Percentiles rank a stretch among this genome's conserved stretches.
These are phyloP conservation scores for Kodamaea kakaduensis DNA, from an alignment of 805 yeast genomes.

Conservation along the genomic window DNA sequence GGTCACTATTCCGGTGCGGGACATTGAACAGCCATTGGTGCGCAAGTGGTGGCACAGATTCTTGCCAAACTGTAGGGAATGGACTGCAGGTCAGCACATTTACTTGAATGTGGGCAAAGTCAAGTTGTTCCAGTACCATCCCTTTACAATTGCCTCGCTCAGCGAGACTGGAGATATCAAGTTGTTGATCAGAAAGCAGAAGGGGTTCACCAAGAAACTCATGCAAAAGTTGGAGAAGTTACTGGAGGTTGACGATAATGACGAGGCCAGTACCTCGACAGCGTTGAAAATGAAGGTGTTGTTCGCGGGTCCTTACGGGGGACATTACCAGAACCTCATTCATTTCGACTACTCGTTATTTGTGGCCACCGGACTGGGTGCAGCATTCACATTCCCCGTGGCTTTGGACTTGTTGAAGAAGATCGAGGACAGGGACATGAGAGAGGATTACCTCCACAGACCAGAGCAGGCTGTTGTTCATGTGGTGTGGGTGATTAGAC, in stretches of 20 bases:
- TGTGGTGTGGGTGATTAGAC: slow-evolving; percentile 32
- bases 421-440: slow-evolving; percentile 22
- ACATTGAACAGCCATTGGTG: slow-evolving; percentile 12
- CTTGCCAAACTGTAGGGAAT: slow-evolving; percentile 36
- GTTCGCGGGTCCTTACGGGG: slow-evolving; percentile 48
- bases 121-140: slow-evolving; percentile 40
- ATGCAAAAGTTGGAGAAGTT: slow-evolving; percentile 23
- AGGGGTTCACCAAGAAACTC: slow-evolving; percentile 42
- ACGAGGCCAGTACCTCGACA: slow-evolving; percentile 3
- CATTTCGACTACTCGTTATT: slow-evolving; percentile 40
- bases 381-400: slow-evolving; percentile 43
- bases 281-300: slow-evolving; percentile 28
- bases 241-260: slow-evolving; percentile 15
- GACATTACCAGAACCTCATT: slow-evolving; percentile 35
- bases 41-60: slow-evolving; percentile 25
- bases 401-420: slow-evolving; percentile 37
- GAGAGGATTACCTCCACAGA: slow-evolving; percentile 30
- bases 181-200: slow-evolving; percentile 36
- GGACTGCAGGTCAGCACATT: slow-evolving; percentile 50
- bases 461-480: slow-evolving; percentile 24
- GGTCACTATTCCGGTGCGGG: slow-evolving; percentile 34
- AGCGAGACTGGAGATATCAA: slow-evolving; percentile 36
- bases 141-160: slow-evolving; percentile 43
- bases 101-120: slow-evolving; percentile 39
- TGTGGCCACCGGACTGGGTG: slow-evolving; percentile 45